Conservation (phyloP, 805 yeast species). For the Wickerhamomyces mucosus region DNA sequence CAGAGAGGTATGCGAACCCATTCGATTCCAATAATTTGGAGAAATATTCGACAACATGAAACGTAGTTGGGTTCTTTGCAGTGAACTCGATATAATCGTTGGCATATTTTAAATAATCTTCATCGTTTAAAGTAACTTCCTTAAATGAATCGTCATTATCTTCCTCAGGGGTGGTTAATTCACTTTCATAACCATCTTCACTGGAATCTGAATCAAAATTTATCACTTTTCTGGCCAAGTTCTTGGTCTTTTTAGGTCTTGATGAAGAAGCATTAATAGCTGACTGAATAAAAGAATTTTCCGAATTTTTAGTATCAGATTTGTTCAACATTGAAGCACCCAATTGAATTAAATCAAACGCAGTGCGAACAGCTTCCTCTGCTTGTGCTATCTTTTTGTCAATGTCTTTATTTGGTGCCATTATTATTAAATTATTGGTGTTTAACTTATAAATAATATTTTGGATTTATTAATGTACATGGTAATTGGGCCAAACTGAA, state of each 20-base stretch:
- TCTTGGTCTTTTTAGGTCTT: not conserved
- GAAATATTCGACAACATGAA: slow-evolving; percentile 55
- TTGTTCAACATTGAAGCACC: slow-evolving; percentile 16
- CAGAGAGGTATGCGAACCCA: slow-evolving; percentile 61
- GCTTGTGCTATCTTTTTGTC: slow-evolving; percentile 10
- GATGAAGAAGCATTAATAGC: slow-evolving; percentile 2
- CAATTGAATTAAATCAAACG: slow-evolving; percentile 16
- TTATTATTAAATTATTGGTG: not conserved
- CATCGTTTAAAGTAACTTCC: slow-evolving; percentile 3
- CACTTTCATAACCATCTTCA: slow-evolving; percentile 9
- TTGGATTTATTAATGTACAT: no score
- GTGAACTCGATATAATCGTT: slow-evolving; percentile 64
- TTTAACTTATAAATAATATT: no score
- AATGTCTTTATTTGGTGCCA: slow-evolving; percentile 2
- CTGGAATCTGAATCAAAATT: slow-evolving; percentile 12
- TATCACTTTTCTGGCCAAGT: slow-evolving; percentile 4
- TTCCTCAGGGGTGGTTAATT: slow-evolving; percentile 16
- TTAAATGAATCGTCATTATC: slow-evolving; percentile 7
- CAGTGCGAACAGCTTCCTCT: slow-evolving; percentile 17
- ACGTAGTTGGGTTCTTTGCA: slow-evolving; percentile 63
- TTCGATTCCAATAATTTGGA: slow-evolving; percentile 36
- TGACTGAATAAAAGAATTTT: slow-evolving; percentile 2
- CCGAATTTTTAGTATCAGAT: not conserved
- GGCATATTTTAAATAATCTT: slow-evolving; percentile 24
- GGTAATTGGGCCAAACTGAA: no score